A percentile compares a stretch with the other conserved stretches of the same genome.
These are phyloP conservation scores for Aspergillus pseudoglaucus DNA, from an alignment of 2,329 filamentous ascomycete genomes.

Conservation along the genomic window DNA sequence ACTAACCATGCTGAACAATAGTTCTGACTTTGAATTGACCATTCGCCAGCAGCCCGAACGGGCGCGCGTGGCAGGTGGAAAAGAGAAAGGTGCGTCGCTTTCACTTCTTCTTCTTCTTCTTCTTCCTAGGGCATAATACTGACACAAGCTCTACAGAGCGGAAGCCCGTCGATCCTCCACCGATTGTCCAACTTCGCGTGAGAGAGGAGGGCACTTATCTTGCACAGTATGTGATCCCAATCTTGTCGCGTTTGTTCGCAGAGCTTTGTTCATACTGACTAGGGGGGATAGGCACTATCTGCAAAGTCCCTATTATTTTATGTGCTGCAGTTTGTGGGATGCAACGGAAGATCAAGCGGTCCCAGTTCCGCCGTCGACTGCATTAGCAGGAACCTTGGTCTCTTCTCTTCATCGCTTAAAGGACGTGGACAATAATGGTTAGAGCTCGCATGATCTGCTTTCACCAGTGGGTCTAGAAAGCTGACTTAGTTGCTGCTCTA, in stretches of 20 bases:
- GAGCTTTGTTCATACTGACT: slow-evolving; percentile 9
- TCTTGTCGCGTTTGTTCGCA: slow-evolving; percentile 3
- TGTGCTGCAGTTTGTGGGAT: slow-evolving; percentile 52
- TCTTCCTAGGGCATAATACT: slow-evolving; percentile 3
- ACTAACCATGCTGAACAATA: slow-evolving; percentile 40
- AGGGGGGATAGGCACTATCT: slow-evolving; percentile 48
- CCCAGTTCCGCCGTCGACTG: slow-evolving; percentile 42
- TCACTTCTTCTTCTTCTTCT: not conserved
- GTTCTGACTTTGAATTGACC: slow-evolving; percentile 50
- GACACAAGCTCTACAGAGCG: slow-evolving; percentile 51
- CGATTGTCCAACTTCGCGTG: slow-evolving; percentile 67
- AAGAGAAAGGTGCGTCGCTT: slow-evolving; percentile 60
- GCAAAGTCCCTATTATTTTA: slow-evolving; percentile 60
- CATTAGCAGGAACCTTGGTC: slow-evolving; percentile 64
- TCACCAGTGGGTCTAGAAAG: not conserved
- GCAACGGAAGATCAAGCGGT: slow-evolving; percentile 42
- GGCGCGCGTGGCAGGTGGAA: slow-evolving; percentile 63
- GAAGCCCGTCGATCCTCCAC: slow-evolving; percentile 79
- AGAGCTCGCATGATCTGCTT: slow-evolving; percentile 7
- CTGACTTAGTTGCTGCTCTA: slow-evolving; percentile 14
- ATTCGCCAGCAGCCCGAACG: slow-evolving; percentile 63
- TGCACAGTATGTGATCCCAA: slow-evolving; percentile 49
- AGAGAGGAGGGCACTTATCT: slow-evolving; percentile 42
- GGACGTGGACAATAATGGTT: slow-evolving; percentile 62
- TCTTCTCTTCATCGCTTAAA: slow-evolving; percentile 79